A percentile compares a stretch with the other conserved stretches of the same genome.
These are phyloP conservation scores for Obba rivulosa DNA, from an alignment of 768 basidiomycete species.

Conservation along the genomic window DNA sequence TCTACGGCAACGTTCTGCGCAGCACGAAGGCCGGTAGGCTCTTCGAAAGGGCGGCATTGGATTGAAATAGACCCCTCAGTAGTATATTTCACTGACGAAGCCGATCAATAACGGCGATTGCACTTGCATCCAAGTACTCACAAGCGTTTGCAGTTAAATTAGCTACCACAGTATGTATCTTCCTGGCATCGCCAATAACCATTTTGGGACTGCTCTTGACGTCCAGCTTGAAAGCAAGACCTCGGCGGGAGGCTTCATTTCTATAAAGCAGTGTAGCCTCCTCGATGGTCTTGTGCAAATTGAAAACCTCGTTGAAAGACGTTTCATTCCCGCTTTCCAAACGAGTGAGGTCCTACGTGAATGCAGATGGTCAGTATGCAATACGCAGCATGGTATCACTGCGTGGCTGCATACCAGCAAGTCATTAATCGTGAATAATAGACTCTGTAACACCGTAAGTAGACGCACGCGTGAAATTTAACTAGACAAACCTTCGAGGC, in stretches of 20 bases:
- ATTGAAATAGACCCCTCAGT: conserved; percentile 54
- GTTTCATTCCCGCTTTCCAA: conserved; percentile 72
- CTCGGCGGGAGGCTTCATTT: conserved; percentile 59
- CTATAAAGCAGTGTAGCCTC: conserved; percentile 60
- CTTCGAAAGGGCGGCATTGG: conserved; percentile 44
- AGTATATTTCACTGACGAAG: conserved; percentile 64
- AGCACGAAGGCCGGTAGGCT: conserved; percentile 45
- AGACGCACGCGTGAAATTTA: background rate
- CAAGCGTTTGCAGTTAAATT: conserved; percentile 75
- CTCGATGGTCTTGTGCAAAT: conserved; percentile 52
- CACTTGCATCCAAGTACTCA: conserved; percentile 26
- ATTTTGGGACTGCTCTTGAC: conserved; percentile 46
- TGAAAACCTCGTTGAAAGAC: conserved; percentile 72
- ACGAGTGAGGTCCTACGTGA: conserved; percentile 59
- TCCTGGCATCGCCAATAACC: conserved; percentile 68
- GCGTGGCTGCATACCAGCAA: conserved; percentile 41
- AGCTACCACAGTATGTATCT: conserved; percentile 71
- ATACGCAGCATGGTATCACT: background rate
- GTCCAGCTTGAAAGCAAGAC: conserved; percentile 54
- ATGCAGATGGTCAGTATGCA: background rate
- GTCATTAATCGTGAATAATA: conserved; percentile 83
- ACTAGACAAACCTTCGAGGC: conserved; percentile 55
- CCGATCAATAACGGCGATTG: background rate
- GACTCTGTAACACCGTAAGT: conserved; percentile 33
- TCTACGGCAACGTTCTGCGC: conserved; percentile 53